These are phyloP conservation scores for Neofusicoccum cordaticola DNA, from an alignment of 2,329 filamentous ascomycete species.

Conservation along the genomic window DNA sequence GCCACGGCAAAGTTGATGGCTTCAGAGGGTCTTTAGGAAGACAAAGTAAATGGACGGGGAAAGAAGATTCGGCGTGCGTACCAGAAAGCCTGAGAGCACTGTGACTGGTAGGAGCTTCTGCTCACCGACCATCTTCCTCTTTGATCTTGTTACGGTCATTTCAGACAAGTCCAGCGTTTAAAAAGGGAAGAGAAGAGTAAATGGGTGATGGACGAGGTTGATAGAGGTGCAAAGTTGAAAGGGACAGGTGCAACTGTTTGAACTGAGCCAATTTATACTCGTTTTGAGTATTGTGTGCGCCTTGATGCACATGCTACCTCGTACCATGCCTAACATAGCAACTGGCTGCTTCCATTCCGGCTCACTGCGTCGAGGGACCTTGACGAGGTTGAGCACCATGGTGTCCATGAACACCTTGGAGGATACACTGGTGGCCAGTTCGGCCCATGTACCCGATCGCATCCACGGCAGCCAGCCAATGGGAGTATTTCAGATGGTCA, in stretches of 20 bases:
- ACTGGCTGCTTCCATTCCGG: not conserved
- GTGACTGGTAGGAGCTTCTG: constrained; percentile 54
- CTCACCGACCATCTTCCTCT: constrained; percentile 7
- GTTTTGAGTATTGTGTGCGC: not conserved
- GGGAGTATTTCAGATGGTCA: not conserved
- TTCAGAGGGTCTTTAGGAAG: too few relatives aligned
- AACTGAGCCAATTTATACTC: not conserved
- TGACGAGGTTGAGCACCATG: not conserved
- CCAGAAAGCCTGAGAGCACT: constrained; percentile 59
- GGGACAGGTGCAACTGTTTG: too few relatives aligned
- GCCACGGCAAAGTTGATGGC: too few relatives aligned
- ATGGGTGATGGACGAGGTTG: not conserved
- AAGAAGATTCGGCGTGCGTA: constrained; percentile 25
- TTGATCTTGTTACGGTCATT: not conserved
- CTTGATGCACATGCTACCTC: not conserved
- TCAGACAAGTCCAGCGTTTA: not conserved
- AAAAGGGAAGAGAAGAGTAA: not conserved
- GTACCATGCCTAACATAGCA: not conserved
- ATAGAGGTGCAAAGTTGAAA: not conserved
- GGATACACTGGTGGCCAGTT: not conserved
- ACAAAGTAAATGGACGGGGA: not conserved
- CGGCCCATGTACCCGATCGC: not conserved
- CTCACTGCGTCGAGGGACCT: not conserved
- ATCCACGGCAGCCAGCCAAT: not conserved
- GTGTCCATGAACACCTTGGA: constrained; percentile 9